Evolutionary conservation across 1,284 basidiomycete genomes (phyloP).

Genomic region (Apiotrichum domesticum): DNA sequence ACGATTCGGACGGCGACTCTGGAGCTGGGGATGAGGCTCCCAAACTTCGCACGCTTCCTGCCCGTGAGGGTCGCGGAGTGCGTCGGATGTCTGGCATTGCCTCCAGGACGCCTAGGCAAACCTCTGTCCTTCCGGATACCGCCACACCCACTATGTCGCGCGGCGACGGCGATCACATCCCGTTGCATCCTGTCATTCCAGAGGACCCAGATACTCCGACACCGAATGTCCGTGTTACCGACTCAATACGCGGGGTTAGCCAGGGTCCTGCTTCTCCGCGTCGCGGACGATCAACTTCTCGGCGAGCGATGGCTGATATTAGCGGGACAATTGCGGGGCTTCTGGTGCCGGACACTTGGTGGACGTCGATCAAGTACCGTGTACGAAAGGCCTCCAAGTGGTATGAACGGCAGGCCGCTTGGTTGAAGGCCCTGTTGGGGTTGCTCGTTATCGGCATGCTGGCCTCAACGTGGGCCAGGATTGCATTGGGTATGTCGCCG

Average conservation of each 20-base stretch:
- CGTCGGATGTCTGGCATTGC: not conserved
- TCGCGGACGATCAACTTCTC: not conserved
- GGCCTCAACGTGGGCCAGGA: too few species aligned
- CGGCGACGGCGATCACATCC: not conserved
- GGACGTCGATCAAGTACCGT: too few species aligned
- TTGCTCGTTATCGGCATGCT: too few species aligned
- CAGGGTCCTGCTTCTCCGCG: not conserved
- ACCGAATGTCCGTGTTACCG: too few species aligned
- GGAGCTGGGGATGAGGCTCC: not conserved
- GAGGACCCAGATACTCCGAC: not conserved
- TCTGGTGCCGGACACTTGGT: too few species aligned
- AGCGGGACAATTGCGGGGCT: too few species aligned
- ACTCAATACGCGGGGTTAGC: not conserved
- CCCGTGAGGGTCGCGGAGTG: not conserved
- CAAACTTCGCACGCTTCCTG: too few species aligned
- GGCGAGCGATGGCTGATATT: too few species aligned
- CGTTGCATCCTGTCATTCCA: not conserved
- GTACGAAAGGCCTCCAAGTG: too few species aligned
- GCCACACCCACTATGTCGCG: not conserved
- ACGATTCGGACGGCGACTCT: conserved; percentile 1
- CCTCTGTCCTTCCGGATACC: not conserved
- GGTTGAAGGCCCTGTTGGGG: too few species aligned
- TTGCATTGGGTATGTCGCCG: not conserved
- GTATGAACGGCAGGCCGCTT: too few species aligned
- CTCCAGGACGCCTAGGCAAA: not conserved